phyloP scores from a whole-genome alignment of 2,329 filamentous ascomycete species.

The Sclerotinia subarctica region DNA sequence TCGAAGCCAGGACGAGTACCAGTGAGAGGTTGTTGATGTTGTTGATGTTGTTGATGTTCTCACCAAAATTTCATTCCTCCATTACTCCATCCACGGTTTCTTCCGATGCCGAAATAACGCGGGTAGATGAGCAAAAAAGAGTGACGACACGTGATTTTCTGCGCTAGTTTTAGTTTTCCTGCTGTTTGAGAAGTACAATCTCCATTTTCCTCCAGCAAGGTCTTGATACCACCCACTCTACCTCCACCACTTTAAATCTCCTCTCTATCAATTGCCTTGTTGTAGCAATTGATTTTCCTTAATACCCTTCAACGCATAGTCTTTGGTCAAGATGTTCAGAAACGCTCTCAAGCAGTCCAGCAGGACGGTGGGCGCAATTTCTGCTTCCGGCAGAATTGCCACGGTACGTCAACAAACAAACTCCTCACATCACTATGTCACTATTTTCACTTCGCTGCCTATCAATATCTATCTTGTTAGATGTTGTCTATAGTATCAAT shows the following conservation, averaged over 20 bases:
- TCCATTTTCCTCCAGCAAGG: slow-evolving; percentile 28
- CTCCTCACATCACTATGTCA: slow-evolving; percentile 35
- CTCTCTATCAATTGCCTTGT: slow-evolving; percentile 64
- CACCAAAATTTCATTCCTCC: not conserved
- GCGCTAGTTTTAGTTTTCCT: slow-evolving; percentile 22
- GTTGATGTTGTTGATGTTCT: not conserved
- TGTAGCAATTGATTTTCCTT: slow-evolving; percentile 61
- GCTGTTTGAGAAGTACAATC: slow-evolving; percentile 17
- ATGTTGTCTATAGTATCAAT: slow-evolving; percentile 44
- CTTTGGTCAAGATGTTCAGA: slow-evolving; percentile 82
- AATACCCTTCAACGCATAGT: slow-evolving; percentile 49
- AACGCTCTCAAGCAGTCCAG: slow-evolving; percentile 96
- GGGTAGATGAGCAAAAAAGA: not conserved
- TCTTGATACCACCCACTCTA: slow-evolving; percentile 35
- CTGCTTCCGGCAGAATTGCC: slow-evolving; percentile 86
- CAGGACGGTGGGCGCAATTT: slow-evolving; percentile 90
- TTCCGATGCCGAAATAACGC: slow-evolving; percentile 15
- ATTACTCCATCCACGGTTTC: slow-evolving; percentile 13
- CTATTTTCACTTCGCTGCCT: slow-evolving; percentile 41
- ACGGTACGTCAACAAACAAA: slow-evolving; percentile 73
- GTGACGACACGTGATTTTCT: not conserved
- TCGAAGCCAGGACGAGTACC: not conserved
- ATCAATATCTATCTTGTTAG: slow-evolving; percentile 37
- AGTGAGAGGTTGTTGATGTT: not conserved
- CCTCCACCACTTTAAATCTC: slow-evolving; percentile 48